Evolutionary conservation across 2,329 filamentous ascomycete genomes (phyloP), one percentile per base, ranked within the genome.

Genomic region (Phyllachora maydis): DNA sequence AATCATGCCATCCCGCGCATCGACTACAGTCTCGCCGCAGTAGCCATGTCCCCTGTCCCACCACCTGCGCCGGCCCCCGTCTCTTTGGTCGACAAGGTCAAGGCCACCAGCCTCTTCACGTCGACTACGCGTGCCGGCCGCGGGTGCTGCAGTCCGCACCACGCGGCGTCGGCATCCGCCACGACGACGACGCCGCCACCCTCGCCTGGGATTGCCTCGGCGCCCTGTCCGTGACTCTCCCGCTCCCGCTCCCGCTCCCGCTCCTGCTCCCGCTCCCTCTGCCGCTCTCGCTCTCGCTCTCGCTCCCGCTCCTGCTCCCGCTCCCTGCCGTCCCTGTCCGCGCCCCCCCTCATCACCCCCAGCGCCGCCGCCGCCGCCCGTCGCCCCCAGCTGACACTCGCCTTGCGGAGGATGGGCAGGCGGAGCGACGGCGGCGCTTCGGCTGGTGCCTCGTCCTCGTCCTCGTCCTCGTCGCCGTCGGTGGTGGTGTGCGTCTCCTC

Each of bases 141-240:
- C 4, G 40, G 42, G 25, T 44, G 42, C 26, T 30, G 24, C 19
- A 44, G 26, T 8, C 30, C 26, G 19, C 40, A 41, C 7, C 32
- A 26, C n/a, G n/a, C 2, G 34, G 32, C 18, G 28, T 34, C 6
- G 32, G 31, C 14, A 41, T 31, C 6, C 32, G 24, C 6, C n/a
- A n/a, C n/a, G n/a, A n/a, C n/a, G n/a, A n/a, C n/a, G n/a, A n/a
- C n/a, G n/a, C n/a, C n/a, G n/a, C n/a, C n/a, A 32, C 23, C 14
- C 30, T 26, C 16, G 19, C 29, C 11, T 27, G 26, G 9, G 17
- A 25, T 4, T 26, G 16, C 7, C 12, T 18, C 16, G 6, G 13
- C 26, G 17, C 18, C 14, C 17, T 16, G 9, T 15, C 17, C 14
- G 10, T 18, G 13, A 9, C 8, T 13, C 14, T 3, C 10, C 7